Conservation (phyloP, 164 flowering plant genomes). For the Chimonanthus salicifolius region DNA sequence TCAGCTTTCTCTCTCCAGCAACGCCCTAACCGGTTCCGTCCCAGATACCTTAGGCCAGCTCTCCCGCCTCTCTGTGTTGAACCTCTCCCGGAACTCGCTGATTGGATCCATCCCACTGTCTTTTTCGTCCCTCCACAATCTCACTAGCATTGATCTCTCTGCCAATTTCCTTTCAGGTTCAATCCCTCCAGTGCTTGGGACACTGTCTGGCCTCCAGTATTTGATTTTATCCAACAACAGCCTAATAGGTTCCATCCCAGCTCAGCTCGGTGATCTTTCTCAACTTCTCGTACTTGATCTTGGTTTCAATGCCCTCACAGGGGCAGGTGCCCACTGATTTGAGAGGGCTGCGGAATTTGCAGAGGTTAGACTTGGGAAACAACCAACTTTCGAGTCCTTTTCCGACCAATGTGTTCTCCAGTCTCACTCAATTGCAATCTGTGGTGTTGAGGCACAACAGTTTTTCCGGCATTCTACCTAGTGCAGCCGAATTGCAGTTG, state of each 20-base stretch:
- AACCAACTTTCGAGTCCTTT: constrained; percentile 42
- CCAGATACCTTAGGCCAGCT: constrained; percentile 28
- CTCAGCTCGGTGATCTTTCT: constrained; percentile 43
- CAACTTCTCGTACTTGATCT: constrained; percentile 57
- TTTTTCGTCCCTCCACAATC: constrained; percentile 19
- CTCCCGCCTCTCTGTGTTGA: constrained; percentile 21
- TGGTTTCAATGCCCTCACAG: constrained; percentile 48
- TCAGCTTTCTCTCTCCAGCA: constrained; percentile 37
- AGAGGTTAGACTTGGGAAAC: constrained; percentile 26
- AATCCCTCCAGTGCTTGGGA: constrained; percentile 38
- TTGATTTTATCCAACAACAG: constrained; percentile 56
- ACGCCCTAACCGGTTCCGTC: constrained; percentile 37
- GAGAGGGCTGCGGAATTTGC: constrained; percentile 41
- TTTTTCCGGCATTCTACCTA: constrained; percentile 44
- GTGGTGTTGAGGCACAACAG: constrained; percentile 38
- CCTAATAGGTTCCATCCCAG: constrained; percentile 43
- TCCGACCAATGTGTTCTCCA: constrained; percentile 35
- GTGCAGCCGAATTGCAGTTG: constrained; percentile 27
- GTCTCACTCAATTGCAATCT: constrained; percentile 28
- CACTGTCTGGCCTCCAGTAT: constrained; percentile 24
- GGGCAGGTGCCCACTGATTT: constrained; percentile 47
- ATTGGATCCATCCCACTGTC: constrained; percentile 34
- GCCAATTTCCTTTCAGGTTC: constrained; percentile 42
- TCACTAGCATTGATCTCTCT: constrained; percentile 35
- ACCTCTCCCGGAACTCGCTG: constrained; percentile 35